Percentiles rank a stretch among this genome's conserved stretches.
phyloP scores from a whole-genome alignment of 139 green algal genomes.

The Ettlia oleoabundans region DNA sequence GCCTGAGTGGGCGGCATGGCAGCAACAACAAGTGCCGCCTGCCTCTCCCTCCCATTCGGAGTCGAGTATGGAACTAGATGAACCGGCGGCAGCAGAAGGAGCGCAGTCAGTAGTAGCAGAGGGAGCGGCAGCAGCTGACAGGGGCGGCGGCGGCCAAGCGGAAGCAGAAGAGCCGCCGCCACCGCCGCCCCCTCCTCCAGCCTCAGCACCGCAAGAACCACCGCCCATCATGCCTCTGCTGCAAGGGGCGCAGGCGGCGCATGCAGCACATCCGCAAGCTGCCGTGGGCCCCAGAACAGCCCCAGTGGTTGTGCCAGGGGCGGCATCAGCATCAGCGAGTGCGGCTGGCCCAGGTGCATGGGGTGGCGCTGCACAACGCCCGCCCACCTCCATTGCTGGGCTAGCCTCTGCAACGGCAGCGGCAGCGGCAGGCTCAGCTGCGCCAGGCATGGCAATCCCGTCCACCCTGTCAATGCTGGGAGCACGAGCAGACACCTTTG shows the following conservation, averaged over 20 bases:
- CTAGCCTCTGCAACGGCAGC: background rate
- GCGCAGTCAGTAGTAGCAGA: background rate
- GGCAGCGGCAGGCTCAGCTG: background rate
- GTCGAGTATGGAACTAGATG: background rate
- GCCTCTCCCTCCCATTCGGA: background rate
- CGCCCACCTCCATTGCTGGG: background rate
- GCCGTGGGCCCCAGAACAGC: background rate
- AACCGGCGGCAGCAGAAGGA: background rate
- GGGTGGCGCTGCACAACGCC: background rate
- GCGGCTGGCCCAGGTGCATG: background rate
- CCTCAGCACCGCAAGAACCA: background rate
- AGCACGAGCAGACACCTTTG: background rate
- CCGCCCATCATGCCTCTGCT: background rate
- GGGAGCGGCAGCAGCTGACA: background rate
- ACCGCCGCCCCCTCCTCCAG: background rate
- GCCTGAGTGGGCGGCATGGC: too few species aligned
- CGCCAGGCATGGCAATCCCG: background rate
- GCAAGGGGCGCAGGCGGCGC: too few species aligned
- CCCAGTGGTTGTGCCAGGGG: background rate
- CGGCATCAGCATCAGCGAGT: background rate
- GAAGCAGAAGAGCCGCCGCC: background rate
- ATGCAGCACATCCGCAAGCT: too few species aligned
- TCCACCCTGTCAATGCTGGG: background rate
- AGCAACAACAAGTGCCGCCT: too few species aligned
- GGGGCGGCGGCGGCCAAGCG: background rate